Base-by-base conservation (phyloP, 2,329 filamentous ascomycete species). In the Penicillium sp. region DNA sequence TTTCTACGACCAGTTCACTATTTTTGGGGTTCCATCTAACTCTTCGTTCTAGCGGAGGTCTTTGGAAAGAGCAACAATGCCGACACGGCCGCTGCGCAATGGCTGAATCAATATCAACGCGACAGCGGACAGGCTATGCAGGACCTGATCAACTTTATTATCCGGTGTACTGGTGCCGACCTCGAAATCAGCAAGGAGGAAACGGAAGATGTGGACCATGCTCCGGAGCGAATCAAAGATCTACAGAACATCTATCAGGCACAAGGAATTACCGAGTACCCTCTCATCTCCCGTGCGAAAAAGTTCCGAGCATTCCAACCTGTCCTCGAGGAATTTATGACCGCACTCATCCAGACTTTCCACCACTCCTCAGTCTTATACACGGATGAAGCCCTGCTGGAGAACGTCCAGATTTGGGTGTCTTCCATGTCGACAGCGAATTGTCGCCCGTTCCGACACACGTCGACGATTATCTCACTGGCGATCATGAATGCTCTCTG, bases 381-480 rank as follows among this genome's bases (percentile, higher is more conserved):
- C 74, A 84, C 82, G 40, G 88, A 95, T 56, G 73, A 76, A 31
- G 81, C 86, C 27, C 78, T 99, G 45, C 84, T 95, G 65, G 91
- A 96, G 68, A 96, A 95, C 66, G 82, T 97, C 43, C 85, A 91
- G 61, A 81, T 89, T 51, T 99, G 94, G 94, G 80, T 96, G 54
- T 87, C 86, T 35, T 88, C 89, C 53, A 90, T 99, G 87, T 94
- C 92, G 2, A 94, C 90, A 4, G 92, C 91, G 0, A 81, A 85
- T 4, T 86, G 92, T 55, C 85, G 94, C 49, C 91, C 94, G 1
- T 96, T 99, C 73, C 84, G 94, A 58, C 94, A 99, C 72, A 99
- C 94, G 0, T 89, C 92, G 0, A 96, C 92, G 1, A 86, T 94
- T 0, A 86, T 92, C 22, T 87, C 89, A 1, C 76, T 97, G 30